A percentile compares a stretch with the other conserved stretches of the same genome.
phyloP scores from a whole-genome alignment of 1,284 basidiomycete species.

The Malassezia yamatoensis region DNA sequence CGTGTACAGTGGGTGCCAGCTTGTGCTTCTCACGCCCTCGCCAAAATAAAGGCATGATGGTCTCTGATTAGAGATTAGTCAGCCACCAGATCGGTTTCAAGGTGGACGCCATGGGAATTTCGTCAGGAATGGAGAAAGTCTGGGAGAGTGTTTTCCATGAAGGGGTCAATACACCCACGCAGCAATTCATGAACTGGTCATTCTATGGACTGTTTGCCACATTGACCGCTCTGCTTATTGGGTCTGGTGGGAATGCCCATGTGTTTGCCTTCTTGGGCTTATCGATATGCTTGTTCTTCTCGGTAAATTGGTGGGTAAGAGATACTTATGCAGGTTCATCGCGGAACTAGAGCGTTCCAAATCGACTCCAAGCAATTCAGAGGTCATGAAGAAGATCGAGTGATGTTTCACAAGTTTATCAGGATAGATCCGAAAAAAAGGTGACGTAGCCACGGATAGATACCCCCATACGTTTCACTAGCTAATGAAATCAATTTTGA shows the following conservation, averaged over 20 bases:
- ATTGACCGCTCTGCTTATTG: slow-evolving; percentile 35
- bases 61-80: not conserved
- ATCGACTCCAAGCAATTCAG: not conserved
- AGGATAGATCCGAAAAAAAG: no score
- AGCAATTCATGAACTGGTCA: slow-evolving; percentile 44
- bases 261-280: slow-evolving; percentile 45
- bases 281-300: slow-evolving; percentile 42
- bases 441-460: no score
- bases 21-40: not conserved
- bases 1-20: slow-evolving; percentile 27
- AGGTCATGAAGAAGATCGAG: not conserved
- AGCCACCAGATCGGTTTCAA: not conserved
- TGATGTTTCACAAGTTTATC: not conserved
- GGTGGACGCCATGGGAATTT: not conserved
- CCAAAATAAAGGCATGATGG: not conserved
- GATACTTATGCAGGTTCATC: slow-evolving; percentile 10
- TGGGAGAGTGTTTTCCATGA: slow-evolving; percentile 33
- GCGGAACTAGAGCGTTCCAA: slow-evolving; percentile 1
- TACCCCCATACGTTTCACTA: no score
- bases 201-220: slow-evolving; percentile 49
- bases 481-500: no score
- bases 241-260: slow-evolving; percentile 46
- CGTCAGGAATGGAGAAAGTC: slow-evolving; percentile 3
- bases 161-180: slow-evolving; percentile 35
- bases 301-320: slow-evolving; percentile 47